Conservation (phyloP, 2,329 filamentous ascomycete species). For the Dichotomopilus funicola region DNA sequence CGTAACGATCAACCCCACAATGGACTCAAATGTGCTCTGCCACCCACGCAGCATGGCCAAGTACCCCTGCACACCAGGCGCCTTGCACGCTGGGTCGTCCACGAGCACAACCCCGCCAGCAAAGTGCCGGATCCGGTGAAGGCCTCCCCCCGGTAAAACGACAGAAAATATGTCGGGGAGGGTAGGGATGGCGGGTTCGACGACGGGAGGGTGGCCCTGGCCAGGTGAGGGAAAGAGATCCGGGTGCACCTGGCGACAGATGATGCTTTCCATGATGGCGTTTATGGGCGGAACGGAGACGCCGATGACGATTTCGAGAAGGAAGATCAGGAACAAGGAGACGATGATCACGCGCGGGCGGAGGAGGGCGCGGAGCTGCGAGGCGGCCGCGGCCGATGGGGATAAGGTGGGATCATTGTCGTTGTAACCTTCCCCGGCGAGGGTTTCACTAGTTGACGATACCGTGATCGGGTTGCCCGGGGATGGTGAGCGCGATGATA, state of each 20-base stretch:
- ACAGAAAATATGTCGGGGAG: neutral
- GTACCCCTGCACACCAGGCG: slow-evolving; percentile 41
- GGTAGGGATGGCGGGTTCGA: neutral
- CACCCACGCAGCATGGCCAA: slow-evolving; percentile 48
- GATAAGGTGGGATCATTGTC: neutral
- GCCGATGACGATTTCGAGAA: slow-evolving; percentile 36
- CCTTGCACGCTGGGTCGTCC: slow-evolving; percentile 43
- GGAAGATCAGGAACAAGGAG: slow-evolving; percentile 31
- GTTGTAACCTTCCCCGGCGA: neutral
- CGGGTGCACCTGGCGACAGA: slow-evolving; percentile 45
- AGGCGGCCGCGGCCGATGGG: neutral
- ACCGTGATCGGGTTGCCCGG: neutral
- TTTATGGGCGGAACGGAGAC: slow-evolving; percentile 35
- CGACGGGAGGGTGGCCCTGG: slow-evolving; percentile 21
- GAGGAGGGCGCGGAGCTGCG: slow-evolving; percentile 17
- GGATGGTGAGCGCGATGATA: neutral
- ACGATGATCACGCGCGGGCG: slow-evolving; percentile 26
- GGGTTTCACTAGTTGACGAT: neutral
- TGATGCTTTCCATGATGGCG: slow-evolving; percentile 47
- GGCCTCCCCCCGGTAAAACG: neutral
- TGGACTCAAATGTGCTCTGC: slow-evolving; percentile 37
- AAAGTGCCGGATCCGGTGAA: neutral
- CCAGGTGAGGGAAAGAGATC: slow-evolving; percentile 28
- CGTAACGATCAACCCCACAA: slow-evolving; percentile 39
- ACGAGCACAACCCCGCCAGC: slow-evolving; percentile 13